Evolutionary conservation across 2,329 filamentous ascomycete species (phyloP), one percentile per base, ranked within the genome.

Genomic region (Falciphora oryzae): DNA sequence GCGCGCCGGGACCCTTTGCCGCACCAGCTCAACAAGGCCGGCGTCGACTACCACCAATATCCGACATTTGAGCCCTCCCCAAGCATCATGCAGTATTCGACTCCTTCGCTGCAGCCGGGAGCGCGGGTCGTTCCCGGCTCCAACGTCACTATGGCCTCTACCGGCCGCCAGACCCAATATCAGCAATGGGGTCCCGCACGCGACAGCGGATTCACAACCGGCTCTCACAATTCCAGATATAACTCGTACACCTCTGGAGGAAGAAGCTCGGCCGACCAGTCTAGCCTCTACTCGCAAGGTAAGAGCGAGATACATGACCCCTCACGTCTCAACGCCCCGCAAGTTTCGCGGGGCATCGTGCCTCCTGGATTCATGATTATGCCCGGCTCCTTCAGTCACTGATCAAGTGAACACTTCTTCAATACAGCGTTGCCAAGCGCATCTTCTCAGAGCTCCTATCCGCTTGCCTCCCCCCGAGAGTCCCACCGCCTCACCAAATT

Each of bases 11-110:
- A 95, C 65, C 90, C 90, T 65, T 82, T 91, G 66, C 91, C 93
- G 35, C 91, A 95, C 75, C 92, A 96, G 72, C 79, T 96, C 64
- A 93, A 92, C 75, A 93, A 92, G 77, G 83, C 81, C 69, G 86
- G 86, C 61, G 80, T 80, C 70, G 93, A 97, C 76, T 97, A 88
- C 73, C 92, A 97, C 78, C 94, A 97, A 73, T 97, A 97, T 75
- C 92, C 93, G 57, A 84, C 84, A 63, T 87, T 90, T 74, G 88
- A 89, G 69, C 79, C 85, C 35, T 53, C 44, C 44, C 14, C 44
- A 7, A 77, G 83, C 62, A 74, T 79, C 56, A 73, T 79, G 64
- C 77, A 80, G 53, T 68, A 16, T 62, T 63, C 59, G 65, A 67
- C 65, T 64, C 66, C 65, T 67, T 66, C 84, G 56, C 85, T 89